These are phyloP conservation scores for Taphrina betulina DNA, from an alignment of 1,139 yeast species.

Conservation along the genomic window DNA sequence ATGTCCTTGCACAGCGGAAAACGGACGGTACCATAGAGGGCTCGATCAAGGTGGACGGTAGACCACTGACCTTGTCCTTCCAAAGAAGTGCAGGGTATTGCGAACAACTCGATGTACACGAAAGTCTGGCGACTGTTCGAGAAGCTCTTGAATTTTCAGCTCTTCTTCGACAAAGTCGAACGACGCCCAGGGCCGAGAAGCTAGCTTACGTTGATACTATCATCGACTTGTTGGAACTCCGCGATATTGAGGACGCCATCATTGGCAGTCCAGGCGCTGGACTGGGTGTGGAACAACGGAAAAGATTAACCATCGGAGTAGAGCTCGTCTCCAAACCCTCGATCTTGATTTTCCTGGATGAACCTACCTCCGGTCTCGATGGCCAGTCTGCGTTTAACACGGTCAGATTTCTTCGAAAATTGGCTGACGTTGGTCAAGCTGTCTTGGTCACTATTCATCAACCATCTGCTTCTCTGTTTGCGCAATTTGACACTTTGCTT, in stretches of 20 bases:
- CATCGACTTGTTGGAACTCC: constrained; percentile 58
- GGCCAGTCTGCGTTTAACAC: constrained; percentile 62
- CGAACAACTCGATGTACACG: constrained; percentile 65
- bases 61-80: constrained; percentile 54
- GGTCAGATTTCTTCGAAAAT: constrained; percentile 52
- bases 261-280: constrained; percentile 59
- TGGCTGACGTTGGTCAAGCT: constrained; percentile 59
- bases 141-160: constrained; percentile 64
- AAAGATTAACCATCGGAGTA: constrained; percentile 65
- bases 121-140: constrained; percentile 58
- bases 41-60: constrained; percentile 62
- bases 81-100: constrained; percentile 65
- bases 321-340: constrained; percentile 60
- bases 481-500: constrained; percentile 54
- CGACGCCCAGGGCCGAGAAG: constrained; percentile 53
- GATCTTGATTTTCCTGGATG: constrained; percentile 55
- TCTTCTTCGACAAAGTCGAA: constrained; percentile 55
- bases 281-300: constrained; percentile 64
- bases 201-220: constrained; percentile 61
- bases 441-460: constrained; percentile 60
- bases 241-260: constrained; percentile 60
- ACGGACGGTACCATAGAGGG: constrained; percentile 63
- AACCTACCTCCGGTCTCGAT: constrained; percentile 61
- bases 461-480: constrained; percentile 58
- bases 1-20: constrained; percentile 59